Base-by-base conservation (phyloP, 208 protist species). In the Acanthamoeba healyi region DNA sequence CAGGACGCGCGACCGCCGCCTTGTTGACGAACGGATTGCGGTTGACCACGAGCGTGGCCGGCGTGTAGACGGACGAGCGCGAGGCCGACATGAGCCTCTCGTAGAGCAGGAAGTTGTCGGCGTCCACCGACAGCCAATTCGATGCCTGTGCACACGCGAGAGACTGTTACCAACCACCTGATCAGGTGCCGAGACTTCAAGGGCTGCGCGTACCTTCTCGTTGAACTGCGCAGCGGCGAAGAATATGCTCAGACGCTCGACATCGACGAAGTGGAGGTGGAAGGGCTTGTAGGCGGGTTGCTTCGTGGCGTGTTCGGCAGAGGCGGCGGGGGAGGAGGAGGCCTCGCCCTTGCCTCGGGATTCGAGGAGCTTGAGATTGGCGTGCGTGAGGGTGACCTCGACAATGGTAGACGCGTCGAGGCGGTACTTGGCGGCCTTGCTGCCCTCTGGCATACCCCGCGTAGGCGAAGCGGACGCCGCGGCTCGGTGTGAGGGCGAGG, bases 221-320 rank as follows among this genome's bases (percentile, higher is more conserved):
- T 79, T 79, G 32, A 46, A n/a, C 36, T 29, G 32, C 1, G 40
- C 14, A 0, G 36, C 32, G 4, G 70, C 32, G 38, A 79, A 79
- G 40, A 40, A 44, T 32, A 79, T 79, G 17, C 10, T 44, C 2
- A 79, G 70, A 2, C 70, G 70, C 70, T 79, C 70, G 24, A 79
- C 70, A 9, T 79, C 70, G 36, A 79, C 70, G 22, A 79, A 79
- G 70, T 79, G 70, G 38, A 79, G 70, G 40, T 79, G 70, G 70
- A 79, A 79, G 24, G 70, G 70, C 70, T 79, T 79, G 70, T 79
- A 12, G 26, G 32, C 19, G 9, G 32, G 17, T 1, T 14, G 40
- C 70, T 79, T 34, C 70, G 24, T 36, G n/a, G n/a, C n/a, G n/a
- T n/a, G n/a, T 29, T 67, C 36, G 14, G 29, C 61, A 14, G 29